Evolutionary conservation across 371 early-diverging fungal species (phyloP).

Genomic region (Racocetra persica): DNA sequence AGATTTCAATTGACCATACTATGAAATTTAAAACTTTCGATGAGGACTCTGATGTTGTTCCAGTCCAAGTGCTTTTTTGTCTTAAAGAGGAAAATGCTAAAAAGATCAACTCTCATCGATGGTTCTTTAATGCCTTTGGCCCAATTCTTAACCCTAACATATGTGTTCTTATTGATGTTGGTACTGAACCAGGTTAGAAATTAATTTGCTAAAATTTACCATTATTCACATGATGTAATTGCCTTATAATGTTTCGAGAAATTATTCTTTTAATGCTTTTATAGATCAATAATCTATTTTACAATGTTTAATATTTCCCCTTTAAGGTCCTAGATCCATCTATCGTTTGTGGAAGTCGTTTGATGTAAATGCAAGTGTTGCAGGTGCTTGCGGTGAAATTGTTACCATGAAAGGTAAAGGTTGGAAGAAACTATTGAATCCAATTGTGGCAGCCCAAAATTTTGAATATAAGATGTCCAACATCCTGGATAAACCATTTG

Average conservation of each 20-base stretch:
- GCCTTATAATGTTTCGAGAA: no score
- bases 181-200: slow-evolving; percentile 63
- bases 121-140: slow-evolving; percentile 87
- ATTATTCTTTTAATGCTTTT: no score
- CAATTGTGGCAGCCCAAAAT: slow-evolving; percentile 93
- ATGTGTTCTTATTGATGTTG: slow-evolving; percentile 80
- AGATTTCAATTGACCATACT: slow-evolving; percentile 61
- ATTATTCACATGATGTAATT: no score
- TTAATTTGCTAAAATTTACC: no score
- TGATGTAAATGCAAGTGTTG: slow-evolving; percentile 75
- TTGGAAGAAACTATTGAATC: slow-evolving; percentile 74
- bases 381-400: slow-evolving; percentile 92
- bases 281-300: no score
- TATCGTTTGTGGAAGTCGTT: slow-evolving; percentile 55
- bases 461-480: slow-evolving; percentile 98
- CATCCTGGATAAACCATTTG: slow-evolving; percentile 96
- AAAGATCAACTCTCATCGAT: slow-evolving; percentile 89
- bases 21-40: slow-evolving; percentile 51
- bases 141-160: slow-evolving; percentile 73
- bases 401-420: slow-evolving; percentile 74
- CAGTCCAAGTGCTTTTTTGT: slow-evolving; percentile 83
- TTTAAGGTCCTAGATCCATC: no score
- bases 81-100: slow-evolving; percentile 89
- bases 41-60: slow-evolving; percentile 53
- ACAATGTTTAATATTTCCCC: no score